Evolutionary conservation across 768 basidiomycete genomes (phyloP), one percentile per base, ranked within the genome.

Genomic region (Royoungia palumana): DNA sequence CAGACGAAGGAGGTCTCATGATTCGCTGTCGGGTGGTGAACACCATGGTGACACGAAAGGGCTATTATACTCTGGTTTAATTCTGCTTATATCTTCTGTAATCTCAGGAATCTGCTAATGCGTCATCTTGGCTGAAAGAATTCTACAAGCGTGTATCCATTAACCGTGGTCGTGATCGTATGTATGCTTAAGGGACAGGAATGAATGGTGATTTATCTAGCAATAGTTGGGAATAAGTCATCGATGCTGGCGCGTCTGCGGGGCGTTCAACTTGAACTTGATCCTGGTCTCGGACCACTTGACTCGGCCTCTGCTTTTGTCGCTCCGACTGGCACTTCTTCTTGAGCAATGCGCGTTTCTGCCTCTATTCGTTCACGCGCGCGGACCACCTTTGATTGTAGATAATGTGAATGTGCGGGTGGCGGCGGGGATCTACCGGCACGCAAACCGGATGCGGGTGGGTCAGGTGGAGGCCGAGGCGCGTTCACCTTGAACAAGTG

Each of bases 331-430:
- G 46, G 40, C 5, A 6, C 54, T 16, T 64, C 60, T 47, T 70
- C 64, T 17, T 56, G 56, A 41, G 55, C 55, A 28, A 65, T 51
- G 52, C 66, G 68, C 59, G 66, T 50, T 75, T 99, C 95, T 0
- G 94, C 94, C 65, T 96, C 89, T 78, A 98, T 84, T 71, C 96
- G 83, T 71, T 97, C 94, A 46, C 84, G 80, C 17, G 96, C 95
- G 35, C 96, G 83, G 38, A 91, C 81, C n/a, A 99, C 91, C 71
- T 99, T 99, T 27, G 92, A 94, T 65, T 95, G 94, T 12, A 98
- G 76, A 69, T 98, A 98, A 69, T 94, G 90, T 30, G 92, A 94
- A 64, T 92, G 76, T 32, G 70, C 59, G 19, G 75, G 75, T 22
- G 67, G 72, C 20, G 70, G 56, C 5, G 70, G 63, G 20, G 69